Evolutionary conservation across 1,139 yeast genomes (phyloP).

Genomic region (Magnusiomyces suaveolens): DNA sequence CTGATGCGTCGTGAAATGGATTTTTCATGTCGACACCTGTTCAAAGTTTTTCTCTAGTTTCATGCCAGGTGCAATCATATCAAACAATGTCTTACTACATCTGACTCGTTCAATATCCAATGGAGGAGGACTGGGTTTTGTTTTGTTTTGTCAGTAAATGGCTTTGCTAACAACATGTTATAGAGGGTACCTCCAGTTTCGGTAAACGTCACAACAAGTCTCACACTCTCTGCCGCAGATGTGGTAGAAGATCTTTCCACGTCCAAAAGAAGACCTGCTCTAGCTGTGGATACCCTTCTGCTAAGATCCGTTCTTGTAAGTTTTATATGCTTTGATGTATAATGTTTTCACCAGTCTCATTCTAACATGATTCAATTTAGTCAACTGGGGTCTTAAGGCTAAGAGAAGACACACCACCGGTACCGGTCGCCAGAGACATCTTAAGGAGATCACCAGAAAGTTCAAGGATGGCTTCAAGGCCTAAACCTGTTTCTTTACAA

Average conservation of each 20-base stretch:
- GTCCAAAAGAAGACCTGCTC: conserved; percentile 98
- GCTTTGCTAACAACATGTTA: conserved; percentile 6
- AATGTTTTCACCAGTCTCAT: not conserved
- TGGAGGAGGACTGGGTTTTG: too few relatives aligned
- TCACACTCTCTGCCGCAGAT: conserved; percentile 98
- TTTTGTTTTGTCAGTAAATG: not conserved
- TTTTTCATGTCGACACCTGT: too few relatives aligned
- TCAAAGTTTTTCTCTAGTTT: too few relatives aligned
- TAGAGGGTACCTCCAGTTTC: conserved; percentile 99
- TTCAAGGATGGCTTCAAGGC: conserved; percentile 99
- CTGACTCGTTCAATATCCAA: too few relatives aligned
- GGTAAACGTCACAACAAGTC: conserved; percentile 99
- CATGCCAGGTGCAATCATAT: too few relatives aligned
- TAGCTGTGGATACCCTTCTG: conserved; percentile 99
- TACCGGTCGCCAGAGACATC: conserved; percentile 98
- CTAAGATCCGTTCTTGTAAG: conserved; percentile 68
- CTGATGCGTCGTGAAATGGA: too few relatives aligned
- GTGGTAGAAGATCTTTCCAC: conserved; percentile 99
- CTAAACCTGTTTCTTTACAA: conserved; percentile 50
- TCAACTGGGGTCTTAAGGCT: conserved; percentile 99
- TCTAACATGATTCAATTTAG: conserved; percentile 34
- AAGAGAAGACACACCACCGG: conserved; percentile 99
- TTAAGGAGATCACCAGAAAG: conserved; percentile 94
- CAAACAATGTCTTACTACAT: too few relatives aligned
- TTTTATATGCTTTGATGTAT: not conserved